Conservation (phyloP, 257 asterid species). For the Leptodermis oblonga region DNA sequence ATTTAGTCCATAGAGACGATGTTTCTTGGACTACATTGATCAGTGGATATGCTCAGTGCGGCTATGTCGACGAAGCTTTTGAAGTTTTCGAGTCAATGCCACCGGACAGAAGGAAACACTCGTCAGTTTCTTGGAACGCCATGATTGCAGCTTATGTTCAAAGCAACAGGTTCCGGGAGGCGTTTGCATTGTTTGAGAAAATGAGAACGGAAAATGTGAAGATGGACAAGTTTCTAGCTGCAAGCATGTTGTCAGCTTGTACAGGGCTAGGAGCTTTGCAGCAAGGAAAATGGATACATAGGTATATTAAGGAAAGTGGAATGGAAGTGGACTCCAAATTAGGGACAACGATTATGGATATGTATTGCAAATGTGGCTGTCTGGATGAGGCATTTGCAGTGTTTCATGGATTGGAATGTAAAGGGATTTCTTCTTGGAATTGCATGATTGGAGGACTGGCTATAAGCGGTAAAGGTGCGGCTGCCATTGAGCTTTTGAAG, state of each 20-base stretch:
- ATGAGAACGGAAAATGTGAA: constrained; percentile 47
- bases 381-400: constrained; percentile 60
- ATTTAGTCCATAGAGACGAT: constrained; percentile 41
- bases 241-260: constrained; percentile 80
- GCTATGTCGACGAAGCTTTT: constrained; percentile 50
- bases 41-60: constrained; percentile 57
- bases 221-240: constrained; percentile 71
- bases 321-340: constrained; percentile 53
- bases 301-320: constrained; percentile 33
- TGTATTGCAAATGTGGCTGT: constrained; percentile 85
- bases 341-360: constrained; percentile 57
- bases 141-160: constrained; percentile 70
- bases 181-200: constrained; percentile 49
- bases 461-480: constrained; percentile 68
- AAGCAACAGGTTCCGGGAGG: constrained; percentile 48
- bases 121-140: constrained; percentile 71
- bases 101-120: constrained; percentile 23
- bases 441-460: constrained; percentile 92
- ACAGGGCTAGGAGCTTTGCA: constrained; percentile 67
- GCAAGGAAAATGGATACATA: constrained; percentile 67
- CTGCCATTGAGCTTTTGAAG: constrained; percentile 62
- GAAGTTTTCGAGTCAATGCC: constrained; percentile 52
- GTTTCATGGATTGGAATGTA: constrained; percentile 38
- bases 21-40: constrained; percentile 92
- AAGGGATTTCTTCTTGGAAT: constrained; percentile 82